These are phyloP conservation scores for Rosa hybrid DNA, from an alignment of 331 rosid genomes.

Conservation along the genomic window DNA sequence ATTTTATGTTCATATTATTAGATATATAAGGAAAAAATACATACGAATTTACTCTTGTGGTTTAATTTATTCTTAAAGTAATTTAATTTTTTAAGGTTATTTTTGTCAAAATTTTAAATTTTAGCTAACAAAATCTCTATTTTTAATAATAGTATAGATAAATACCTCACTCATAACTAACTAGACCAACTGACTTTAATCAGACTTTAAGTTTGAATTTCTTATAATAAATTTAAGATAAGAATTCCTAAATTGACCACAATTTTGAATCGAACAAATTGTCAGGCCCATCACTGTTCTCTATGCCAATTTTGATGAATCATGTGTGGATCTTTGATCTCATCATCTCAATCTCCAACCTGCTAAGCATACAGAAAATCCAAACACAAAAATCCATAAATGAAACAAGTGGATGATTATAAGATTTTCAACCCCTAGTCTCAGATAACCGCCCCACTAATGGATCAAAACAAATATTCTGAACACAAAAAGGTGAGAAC, in stretches of 20 bases:
- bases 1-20: too few species aligned
- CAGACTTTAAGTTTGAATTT: too few species aligned
- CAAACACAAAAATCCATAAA: not conserved
- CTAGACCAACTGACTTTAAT: too few species aligned
- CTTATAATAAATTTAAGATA: too few species aligned
- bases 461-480: conserved; percentile 6
- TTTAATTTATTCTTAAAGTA: too few species aligned
- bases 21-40: too few species aligned
- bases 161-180: too few species aligned
- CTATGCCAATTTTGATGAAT: not conserved
- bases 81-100: too few species aligned
- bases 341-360: not conserved
- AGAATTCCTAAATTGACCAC: not conserved
- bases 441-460: conserved; percentile 9
- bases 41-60: too few species aligned
- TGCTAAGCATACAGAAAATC: not conserved
- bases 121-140: too few species aligned
- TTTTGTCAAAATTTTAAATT: too few species aligned
- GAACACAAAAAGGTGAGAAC: not conserved
- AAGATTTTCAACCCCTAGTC: not conserved
- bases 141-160: too few species aligned
- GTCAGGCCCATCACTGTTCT: not conserved
- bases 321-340: not conserved
- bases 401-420: not conserved
- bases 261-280: not conserved